Evolutionary conservation across 768 basidiomycete genomes (phyloP).

Genomic region (Russula brevipes): DNA sequence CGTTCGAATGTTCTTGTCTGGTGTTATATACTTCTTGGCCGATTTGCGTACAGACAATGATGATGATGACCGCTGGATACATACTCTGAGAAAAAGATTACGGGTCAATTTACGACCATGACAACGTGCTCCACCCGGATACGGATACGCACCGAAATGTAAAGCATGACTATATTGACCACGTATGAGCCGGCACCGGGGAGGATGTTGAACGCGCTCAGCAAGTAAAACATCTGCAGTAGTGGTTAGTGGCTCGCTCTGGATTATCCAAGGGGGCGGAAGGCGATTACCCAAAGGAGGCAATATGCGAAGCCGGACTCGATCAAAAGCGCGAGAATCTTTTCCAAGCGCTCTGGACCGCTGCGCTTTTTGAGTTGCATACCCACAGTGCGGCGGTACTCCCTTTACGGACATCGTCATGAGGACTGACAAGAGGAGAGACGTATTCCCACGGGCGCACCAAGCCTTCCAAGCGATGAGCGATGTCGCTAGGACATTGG

Average conservation of each 20-base stretch:
- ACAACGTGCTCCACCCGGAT: not conserved
- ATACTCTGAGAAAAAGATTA: constrained; percentile 7
- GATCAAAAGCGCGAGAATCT: constrained; percentile 13
- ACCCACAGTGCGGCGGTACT: constrained; percentile 5
- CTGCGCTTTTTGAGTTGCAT: constrained; percentile 12
- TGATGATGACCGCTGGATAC: constrained; percentile 17
- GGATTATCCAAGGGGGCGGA: not conserved
- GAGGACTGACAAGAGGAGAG: not conserved
- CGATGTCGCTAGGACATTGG: constrained; percentile 13
- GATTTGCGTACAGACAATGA: constrained; percentile 16
- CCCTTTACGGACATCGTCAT: not conserved
- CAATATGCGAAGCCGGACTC: constrained; percentile 19
- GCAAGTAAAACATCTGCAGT: constrained; percentile 9
- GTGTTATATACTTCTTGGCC: constrained; percentile 3
- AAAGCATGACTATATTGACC: constrained; percentile 16
- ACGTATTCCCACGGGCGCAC: not conserved
- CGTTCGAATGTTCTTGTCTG: not conserved
- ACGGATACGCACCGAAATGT: constrained; percentile 9
- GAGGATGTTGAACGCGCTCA: constrained; percentile 6
- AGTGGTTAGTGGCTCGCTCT: not conserved
- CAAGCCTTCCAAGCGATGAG: constrained; percentile 23
- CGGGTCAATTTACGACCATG: not conserved
- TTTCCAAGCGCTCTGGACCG: constrained; percentile 9
- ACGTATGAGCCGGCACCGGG: constrained; percentile 15
- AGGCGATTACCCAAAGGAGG: constrained; percentile 15